These are phyloP conservation scores for Maudiozyma humilis DNA, from an alignment of 1,139 yeast species.

Conservation along the genomic window DNA sequence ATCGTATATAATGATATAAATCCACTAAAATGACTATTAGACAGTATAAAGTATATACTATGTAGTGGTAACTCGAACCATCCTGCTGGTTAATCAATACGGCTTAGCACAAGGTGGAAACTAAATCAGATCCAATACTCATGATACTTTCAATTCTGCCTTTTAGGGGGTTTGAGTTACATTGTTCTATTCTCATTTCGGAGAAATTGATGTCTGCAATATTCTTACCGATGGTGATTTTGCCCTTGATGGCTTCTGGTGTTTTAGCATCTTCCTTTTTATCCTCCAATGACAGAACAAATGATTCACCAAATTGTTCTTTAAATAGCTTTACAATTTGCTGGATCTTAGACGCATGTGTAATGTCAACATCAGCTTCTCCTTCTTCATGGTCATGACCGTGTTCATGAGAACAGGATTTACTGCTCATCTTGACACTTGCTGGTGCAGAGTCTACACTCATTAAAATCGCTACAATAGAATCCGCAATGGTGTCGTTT, in stretches of 20 bases:
- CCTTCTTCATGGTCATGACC: constrained; percentile 1
- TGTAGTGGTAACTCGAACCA: too few relatives aligned
- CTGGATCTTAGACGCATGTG: constrained; percentile 41
- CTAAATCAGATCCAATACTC: constrained; percentile 66
- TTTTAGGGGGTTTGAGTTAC: constrained; percentile 66
- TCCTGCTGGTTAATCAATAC: too few relatives aligned
- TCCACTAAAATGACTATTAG: not conserved
- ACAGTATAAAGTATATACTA: not conserved
- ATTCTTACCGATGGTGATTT: constrained; percentile 56
- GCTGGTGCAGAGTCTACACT: constrained; percentile 95
- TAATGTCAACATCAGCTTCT: constrained; percentile 29
- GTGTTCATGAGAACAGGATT: constrained; percentile 43
- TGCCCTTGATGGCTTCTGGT: constrained; percentile 44
- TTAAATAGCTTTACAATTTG: constrained; percentile 56
- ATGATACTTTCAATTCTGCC: constrained; percentile 79
- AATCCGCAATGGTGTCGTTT: constrained; percentile 91
- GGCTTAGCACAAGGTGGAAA: constrained; percentile 57
- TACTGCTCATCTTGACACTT: constrained; percentile 76
- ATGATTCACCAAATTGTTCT: constrained; percentile 85
- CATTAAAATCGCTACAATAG: constrained; percentile 79
- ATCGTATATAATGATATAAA: constrained; percentile 3
- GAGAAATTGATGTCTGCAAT: constrained; percentile 62
- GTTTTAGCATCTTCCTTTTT: constrained; percentile 30
- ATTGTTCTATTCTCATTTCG: constrained; percentile 55
- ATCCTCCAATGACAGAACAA: constrained; percentile 30